Base-by-base conservation (phyloP, 192 early-diverging fungal genomes). In the Chytriomyces confervae region DNA sequence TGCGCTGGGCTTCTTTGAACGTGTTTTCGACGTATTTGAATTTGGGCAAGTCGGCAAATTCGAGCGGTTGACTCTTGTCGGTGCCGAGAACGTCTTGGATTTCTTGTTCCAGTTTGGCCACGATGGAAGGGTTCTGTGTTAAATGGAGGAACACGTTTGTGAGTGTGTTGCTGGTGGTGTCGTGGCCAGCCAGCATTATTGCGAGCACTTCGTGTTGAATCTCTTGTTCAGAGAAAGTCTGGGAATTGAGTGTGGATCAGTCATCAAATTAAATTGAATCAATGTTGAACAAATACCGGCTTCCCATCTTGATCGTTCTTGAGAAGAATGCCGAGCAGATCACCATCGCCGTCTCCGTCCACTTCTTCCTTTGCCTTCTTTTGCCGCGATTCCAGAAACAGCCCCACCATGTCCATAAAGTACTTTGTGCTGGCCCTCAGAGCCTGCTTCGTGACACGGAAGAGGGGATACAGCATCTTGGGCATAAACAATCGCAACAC, bases 101-200 rank as follows among this genome's bases (percentile, higher is more conserved):
- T 77, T 88, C 82, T 18, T 77, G 57, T 16, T 78, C 77, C 60
- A 88, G n/a, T 5, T 68, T 57, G n/a, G 67, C 76, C 62, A 83
- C 77, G 6, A 83, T 24, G 16, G 80, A 48, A 13, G 84, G 87
- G 61, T 84, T 50, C 24, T 79, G 61, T 27, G 78, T 77, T 18
- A 88, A 47, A 61, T 85, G 80, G 23, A 82, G 71, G 43, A 88
- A 77, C 7, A 67, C n/a, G 62, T 83, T 84, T 5, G 85, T 77
- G 5, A 86, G 44, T 5, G 84, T 84, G 50, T 88, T 87, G 0
- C 87, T 73, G n/a, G 83, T 85, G 10, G 86, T 89, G 36, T 88
- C 88, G 49, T 88, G 83, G 5, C 88, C 87, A 36, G 88, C 88
- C 68, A 88, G 80, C 4, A 85, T 81, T 1, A 89, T 72, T 13